These are phyloP conservation scores for Ramularia collo-cygni DNA, from an alignment of 2,329 filamentous ascomycete genomes.

Conservation along the genomic window DNA sequence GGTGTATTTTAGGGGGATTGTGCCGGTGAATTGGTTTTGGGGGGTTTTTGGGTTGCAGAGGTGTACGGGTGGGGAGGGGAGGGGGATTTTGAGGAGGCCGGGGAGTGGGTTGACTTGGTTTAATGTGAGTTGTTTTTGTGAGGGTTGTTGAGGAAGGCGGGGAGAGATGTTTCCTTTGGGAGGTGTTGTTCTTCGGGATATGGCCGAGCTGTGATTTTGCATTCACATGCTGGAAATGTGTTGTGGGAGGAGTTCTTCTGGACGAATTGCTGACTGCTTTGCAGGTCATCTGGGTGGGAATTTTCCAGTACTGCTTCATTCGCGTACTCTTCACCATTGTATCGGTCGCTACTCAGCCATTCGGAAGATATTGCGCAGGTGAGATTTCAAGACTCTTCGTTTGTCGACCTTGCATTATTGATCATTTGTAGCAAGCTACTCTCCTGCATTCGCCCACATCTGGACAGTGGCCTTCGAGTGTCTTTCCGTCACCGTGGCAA, in stretches of 20 bases:
- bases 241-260: no score
- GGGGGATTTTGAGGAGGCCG: conserved; percentile 65
- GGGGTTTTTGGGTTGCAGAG: conserved; percentile 64
- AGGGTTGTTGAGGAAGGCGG: neutral
- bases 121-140: conserved; percentile 48
- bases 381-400: no score
- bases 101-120: conserved; percentile 82
- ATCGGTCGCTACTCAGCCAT: conserved; percentile 65
- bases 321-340: conserved; percentile 73
- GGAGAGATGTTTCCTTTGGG: no score
- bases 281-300: conserved; percentile 66
- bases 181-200: no score
- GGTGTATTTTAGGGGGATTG: conserved; percentile 65
- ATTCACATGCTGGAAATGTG: no score
- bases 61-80: conserved; percentile 60
- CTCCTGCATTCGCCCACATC: conserved; percentile 72
- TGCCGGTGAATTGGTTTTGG: conserved; percentile 66
- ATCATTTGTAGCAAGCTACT: conserved; percentile 52
- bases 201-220: no score
- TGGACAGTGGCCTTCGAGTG: conserved; percentile 73
- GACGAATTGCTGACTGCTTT: conserved; percentile 17
- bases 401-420: no score
- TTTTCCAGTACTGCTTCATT: conserved; percentile 83
- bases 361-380: conserved; percentile 63
- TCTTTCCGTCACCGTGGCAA: conserved; percentile 68